Percentiles rank a stretch among this genome's conserved stretches.
Evolutionary conservation across 2,329 filamentous ascomycete species (phyloP).

Genomic region (Penicillium sp.): DNA sequence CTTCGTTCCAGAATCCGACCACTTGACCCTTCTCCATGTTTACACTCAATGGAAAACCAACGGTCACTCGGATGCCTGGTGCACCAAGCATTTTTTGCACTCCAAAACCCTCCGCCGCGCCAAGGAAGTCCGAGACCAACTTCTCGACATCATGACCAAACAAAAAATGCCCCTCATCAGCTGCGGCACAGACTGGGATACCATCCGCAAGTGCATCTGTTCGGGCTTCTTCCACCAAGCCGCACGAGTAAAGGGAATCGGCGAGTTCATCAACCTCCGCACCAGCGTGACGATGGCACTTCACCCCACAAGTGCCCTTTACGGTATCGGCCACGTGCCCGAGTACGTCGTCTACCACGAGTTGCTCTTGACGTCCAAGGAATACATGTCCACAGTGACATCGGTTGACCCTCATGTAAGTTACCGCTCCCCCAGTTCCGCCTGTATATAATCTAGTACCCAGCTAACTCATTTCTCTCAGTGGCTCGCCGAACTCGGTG

Average conservation of each 20-base stretch:
- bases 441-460: neutral
- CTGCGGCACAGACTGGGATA: slow-evolving; percentile 95
- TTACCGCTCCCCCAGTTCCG: slow-evolving; percentile 1
- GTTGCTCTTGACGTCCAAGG: slow-evolving; percentile 91
- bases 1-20: slow-evolving; percentile 96
- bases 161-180: slow-evolving; percentile 85
- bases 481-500: slow-evolving; percentile 94
- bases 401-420: slow-evolving; percentile 80
- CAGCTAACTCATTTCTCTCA: slow-evolving; percentile 17
- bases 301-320: slow-evolving; percentile 89
- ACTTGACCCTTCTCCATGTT: slow-evolving; percentile 91
- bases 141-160: slow-evolving; percentile 89
- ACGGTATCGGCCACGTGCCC: slow-evolving; percentile 87
- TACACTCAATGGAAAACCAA: slow-evolving; percentile 95
- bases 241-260: slow-evolving; percentile 90
- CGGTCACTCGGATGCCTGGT: slow-evolving; percentile 87
- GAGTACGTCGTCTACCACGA: slow-evolving; percentile 99
- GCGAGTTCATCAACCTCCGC: slow-evolving; percentile 94
- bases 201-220: slow-evolving; percentile 94
- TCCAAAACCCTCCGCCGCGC: slow-evolving; percentile 89
- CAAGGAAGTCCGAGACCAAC: slow-evolving; percentile 90
- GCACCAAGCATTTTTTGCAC: slow-evolving; percentile 87
- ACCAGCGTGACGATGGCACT: slow-evolving; percentile 92
- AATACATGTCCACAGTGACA: slow-evolving; percentile 97
- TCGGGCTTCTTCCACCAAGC: slow-evolving; percentile 98